These are phyloP conservation scores for Chlorophyllum brunneum DNA, from an alignment of 768 basidiomycete species.

Conservation along the genomic window DNA sequence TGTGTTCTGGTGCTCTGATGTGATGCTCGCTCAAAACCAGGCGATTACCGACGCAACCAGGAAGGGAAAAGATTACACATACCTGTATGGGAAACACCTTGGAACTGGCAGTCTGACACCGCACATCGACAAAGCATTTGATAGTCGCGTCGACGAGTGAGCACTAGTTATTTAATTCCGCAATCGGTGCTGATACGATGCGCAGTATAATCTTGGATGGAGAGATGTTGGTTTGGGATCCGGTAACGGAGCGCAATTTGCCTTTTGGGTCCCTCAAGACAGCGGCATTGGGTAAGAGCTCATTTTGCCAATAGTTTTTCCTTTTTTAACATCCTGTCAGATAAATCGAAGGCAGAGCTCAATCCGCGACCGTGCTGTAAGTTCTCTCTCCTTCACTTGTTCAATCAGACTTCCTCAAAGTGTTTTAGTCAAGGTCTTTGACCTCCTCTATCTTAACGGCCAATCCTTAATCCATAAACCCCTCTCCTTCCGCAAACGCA, in stretches of 20 bases:
- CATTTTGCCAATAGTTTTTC: not conserved
- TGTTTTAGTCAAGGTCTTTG: conserved; percentile 87
- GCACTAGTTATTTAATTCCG: conserved; percentile 21
- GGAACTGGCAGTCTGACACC: conserved; percentile 88
- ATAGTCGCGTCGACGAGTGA: conserved; percentile 75
- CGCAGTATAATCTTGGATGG: conserved; percentile 90
- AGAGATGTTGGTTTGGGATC: conserved; percentile 99
- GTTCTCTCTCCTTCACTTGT: conserved; percentile 24
- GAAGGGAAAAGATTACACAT: conserved; percentile 89
- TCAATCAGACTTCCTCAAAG: not conserved
- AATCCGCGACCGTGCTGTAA: conserved; percentile 89
- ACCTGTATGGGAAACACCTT: conserved; percentile 84
- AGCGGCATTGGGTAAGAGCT: conserved; percentile 70
- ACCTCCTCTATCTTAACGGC: conserved; percentile 88
- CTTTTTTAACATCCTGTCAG: conserved; percentile 29
- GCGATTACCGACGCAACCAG: no score
- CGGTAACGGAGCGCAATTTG: conserved; percentile 78
- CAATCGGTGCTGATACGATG: conserved; percentile 2
- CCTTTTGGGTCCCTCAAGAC: conserved; percentile 95
- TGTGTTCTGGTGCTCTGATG: conserved; percentile 25
- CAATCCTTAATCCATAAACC: conserved; percentile 70
- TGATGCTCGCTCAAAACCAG: not conserved
- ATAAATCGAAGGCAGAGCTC: conserved; percentile 64
- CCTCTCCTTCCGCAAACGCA: conserved; percentile 73
- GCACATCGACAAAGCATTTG: conserved; percentile 73